These are phyloP conservation scores for Hypomyces perniciosus DNA, from an alignment of 2,329 filamentous ascomycete genomes.

Conservation along the genomic window DNA sequence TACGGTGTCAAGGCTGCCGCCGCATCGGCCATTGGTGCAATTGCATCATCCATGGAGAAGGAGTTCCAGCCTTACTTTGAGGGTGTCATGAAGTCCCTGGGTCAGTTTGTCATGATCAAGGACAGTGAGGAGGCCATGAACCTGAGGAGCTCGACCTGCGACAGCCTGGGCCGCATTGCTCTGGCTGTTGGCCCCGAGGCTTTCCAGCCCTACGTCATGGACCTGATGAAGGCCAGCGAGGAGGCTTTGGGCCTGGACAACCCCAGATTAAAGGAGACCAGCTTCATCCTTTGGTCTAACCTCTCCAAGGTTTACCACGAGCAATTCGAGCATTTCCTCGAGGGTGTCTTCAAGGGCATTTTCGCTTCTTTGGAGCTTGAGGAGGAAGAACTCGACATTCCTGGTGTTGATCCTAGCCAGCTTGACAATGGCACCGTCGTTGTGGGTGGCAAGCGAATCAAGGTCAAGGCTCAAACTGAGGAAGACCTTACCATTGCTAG, in stretches of 20 bases:
- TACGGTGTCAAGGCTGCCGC: slow-evolving; percentile 85
- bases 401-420: slow-evolving; percentile 49
- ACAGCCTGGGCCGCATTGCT: slow-evolving; percentile 90
- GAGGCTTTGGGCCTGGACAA: slow-evolving; percentile 85
- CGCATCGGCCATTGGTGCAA: slow-evolving; percentile 82
- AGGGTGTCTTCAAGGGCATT: slow-evolving; percentile 71
- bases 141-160: slow-evolving; percentile 81
- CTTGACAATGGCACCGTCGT: slow-evolving; percentile 71
- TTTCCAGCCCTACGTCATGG: slow-evolving; percentile 87
- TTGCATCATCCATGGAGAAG: slow-evolving; percentile 77
- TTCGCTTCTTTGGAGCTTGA: slow-evolving; percentile 82
- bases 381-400: slow-evolving; percentile 78
- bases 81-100: slow-evolving; percentile 83
- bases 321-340: slow-evolving; percentile 71
- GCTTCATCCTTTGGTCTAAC: slow-evolving; percentile 93
- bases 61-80: slow-evolving; percentile 89
- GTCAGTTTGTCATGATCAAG: slow-evolving; percentile 77
- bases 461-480: slow-evolving; percentile 58
- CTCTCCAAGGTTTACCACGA: slow-evolving; percentile 91
- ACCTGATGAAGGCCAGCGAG: slow-evolving; percentile 87
- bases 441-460: slow-evolving; percentile 78
- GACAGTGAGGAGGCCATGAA: slow-evolving; percentile 85
- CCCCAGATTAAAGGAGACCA: slow-evolving; percentile 87
- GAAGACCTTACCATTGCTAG: slow-evolving; percentile 51
- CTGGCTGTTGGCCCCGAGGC: slow-evolving; percentile 76